These are phyloP conservation scores for Tricladium varicosporioides DNA, from an alignment of 2,329 filamentous ascomycete genomes.

Conservation along the genomic window DNA sequence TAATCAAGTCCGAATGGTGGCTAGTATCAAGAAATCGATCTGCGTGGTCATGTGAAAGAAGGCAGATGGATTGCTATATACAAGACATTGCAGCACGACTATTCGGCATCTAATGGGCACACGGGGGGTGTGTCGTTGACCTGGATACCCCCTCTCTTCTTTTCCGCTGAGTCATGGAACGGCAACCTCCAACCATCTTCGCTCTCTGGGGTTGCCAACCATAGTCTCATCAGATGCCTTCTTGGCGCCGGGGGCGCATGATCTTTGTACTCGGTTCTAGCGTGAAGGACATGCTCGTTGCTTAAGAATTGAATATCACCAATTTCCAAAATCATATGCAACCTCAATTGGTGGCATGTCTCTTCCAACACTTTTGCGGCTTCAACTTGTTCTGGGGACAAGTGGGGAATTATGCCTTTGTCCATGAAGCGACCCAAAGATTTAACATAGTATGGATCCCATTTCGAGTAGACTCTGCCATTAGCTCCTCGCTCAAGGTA, in stretches of 20 bases:
- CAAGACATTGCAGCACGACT: slow-evolving; percentile 25
- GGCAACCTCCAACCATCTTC: slow-evolving; percentile 86
- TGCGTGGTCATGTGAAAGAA: slow-evolving; percentile 3
- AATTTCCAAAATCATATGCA: slow-evolving; percentile 84
- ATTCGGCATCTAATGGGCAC: slow-evolving; percentile 76
- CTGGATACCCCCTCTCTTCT: slow-evolving; percentile 87
- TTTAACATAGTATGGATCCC: slow-evolving; percentile 85
- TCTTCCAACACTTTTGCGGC: slow-evolving; percentile 71
- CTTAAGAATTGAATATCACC: slow-evolving; percentile 86
- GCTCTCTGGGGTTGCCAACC: slow-evolving; percentile 76
- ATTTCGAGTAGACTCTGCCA: slow-evolving; percentile 75
- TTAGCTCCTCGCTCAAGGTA: slow-evolving; percentile 71
- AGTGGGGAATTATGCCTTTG: slow-evolving; percentile 66
- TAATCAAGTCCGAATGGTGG: slow-evolving; percentile 16
- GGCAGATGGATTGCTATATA: background rate
- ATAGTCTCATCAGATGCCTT: slow-evolving; percentile 78
- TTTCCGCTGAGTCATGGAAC: slow-evolving; percentile 76
- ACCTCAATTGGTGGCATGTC: slow-evolving; percentile 67
- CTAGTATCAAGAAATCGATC: slow-evolving; percentile 2
- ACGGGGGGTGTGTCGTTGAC: slow-evolving; percentile 77
- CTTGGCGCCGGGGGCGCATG: slow-evolving; percentile 65
- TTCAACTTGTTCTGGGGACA: slow-evolving; percentile 66
- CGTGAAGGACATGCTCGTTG: slow-evolving; percentile 79
- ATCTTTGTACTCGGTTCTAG: slow-evolving; percentile 76
- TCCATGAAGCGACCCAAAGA: slow-evolving; percentile 74